A percentile compares a stretch with the other conserved stretches of the same genome.
phyloP scores from a whole-genome alignment of 164 flowering plant species.

The Cinnamomum chago region DNA sequence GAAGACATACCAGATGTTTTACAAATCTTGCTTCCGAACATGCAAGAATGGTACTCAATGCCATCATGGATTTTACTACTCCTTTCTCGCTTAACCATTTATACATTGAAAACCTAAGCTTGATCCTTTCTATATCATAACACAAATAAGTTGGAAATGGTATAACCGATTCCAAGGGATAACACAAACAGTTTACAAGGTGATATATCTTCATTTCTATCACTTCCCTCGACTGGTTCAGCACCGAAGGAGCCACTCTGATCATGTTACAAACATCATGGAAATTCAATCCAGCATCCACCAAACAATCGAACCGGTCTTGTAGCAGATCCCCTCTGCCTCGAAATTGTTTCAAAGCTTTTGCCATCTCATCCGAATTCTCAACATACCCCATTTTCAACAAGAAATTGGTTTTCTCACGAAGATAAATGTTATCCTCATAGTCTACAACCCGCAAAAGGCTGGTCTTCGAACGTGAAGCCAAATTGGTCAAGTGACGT shows the following conservation, averaged over 20 bases:
- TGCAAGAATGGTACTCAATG: slow-evolving; percentile 50
- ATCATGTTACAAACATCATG: slow-evolving; percentile 48
- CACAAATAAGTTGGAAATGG: slow-evolving; percentile 43
- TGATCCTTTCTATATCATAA: slow-evolving; percentile 41
- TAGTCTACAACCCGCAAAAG: slow-evolving; percentile 18
- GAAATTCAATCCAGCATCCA: slow-evolving; percentile 49
- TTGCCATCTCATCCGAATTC: slow-evolving; percentile 41
- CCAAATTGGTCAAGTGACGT: slow-evolving; percentile 41
- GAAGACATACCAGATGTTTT: slow-evolving; percentile 38
- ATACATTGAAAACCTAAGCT: slow-evolving; percentile 53
- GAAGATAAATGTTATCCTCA: slow-evolving; percentile 15
- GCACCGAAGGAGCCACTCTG: slow-evolving; percentile 47
- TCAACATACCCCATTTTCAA: slow-evolving; percentile 47
- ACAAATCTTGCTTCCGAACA: slow-evolving; percentile 41
- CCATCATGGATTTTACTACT: slow-evolving; percentile 23
- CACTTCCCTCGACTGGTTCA: slow-evolving; percentile 41
- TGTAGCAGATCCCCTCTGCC: slow-evolving; percentile 62
- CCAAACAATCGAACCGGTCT: slow-evolving; percentile 65
- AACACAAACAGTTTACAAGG: slow-evolving; percentile 49
- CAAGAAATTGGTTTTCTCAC: slow-evolving; percentile 48
- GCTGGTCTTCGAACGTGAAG: slow-evolving; percentile 27
- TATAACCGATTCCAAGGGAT: slow-evolving; percentile 44
- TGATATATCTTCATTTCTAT: slow-evolving; percentile 46
- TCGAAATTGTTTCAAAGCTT: slow-evolving; percentile 47
- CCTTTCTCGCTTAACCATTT: slow-evolving; percentile 58